phyloP scores from a whole-genome alignment of 164 flowering plant species.

The Magnolia sinica region DNA sequence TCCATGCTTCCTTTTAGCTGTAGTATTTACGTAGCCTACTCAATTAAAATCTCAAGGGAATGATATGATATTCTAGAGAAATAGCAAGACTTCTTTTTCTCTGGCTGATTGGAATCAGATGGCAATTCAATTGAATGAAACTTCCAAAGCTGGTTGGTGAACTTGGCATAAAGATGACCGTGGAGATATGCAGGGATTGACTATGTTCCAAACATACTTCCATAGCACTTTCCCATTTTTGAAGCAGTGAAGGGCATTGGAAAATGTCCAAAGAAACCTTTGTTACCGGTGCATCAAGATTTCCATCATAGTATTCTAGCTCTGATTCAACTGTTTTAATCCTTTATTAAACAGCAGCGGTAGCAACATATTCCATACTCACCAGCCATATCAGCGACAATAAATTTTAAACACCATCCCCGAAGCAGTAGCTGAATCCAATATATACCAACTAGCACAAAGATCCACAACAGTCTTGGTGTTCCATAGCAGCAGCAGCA shows the following conservation, averaged over 20 bases:
- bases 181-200: conserved; percentile 16
- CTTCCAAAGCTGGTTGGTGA: conserved; percentile 18
- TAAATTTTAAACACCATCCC: too few species aligned
- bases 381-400: too few species aligned
- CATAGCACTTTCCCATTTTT: conserved; percentile 14
- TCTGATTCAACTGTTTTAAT: conserved; percentile 15
- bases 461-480: too few species aligned
- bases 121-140: conserved; percentile 10
- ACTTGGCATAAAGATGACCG: conserved; percentile 19
- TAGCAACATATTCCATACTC: too few species aligned
- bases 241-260: conserved; percentile 21
- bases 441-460: too few species aligned
- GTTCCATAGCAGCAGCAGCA: too few species aligned
- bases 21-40: too few species aligned
- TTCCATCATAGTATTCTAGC: conserved; percentile 14
- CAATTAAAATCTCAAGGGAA: too few species aligned
- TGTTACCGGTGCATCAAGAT: conserved; percentile 4
- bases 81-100: background rate
- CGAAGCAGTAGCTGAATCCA: too few species aligned
- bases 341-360: conserved; percentile 2
- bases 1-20: too few species aligned
- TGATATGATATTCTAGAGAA: too few species aligned
- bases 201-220: conserved; percentile 8
- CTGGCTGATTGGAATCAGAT: conserved; percentile 4
- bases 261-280: conserved; percentile 20